Evolutionary conservation across 805 yeast species (phyloP).

Genomic region (Saccharomycopsis synnaedendra): DNA sequence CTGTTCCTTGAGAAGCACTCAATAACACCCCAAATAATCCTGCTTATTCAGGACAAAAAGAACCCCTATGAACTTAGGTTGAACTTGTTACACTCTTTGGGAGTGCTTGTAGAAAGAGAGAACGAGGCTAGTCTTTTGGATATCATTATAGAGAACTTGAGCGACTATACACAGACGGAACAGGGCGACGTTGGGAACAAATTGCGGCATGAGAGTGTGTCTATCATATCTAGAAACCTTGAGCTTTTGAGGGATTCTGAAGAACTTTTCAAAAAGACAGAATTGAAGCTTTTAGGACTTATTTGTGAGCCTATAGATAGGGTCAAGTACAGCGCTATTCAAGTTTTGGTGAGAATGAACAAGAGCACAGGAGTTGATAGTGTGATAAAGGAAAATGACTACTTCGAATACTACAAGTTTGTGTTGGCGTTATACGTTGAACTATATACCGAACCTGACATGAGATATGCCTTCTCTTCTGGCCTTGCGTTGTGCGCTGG

Average conservation of each 20-base stretch:
- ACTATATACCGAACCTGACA: slow-evolving; percentile 18
- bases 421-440: slow-evolving; percentile 12
- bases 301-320: slow-evolving; percentile 54
- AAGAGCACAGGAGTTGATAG: slow-evolving; percentile 6
- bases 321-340: slow-evolving; percentile 31
- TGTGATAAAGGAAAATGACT: slow-evolving; percentile 1
- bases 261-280: slow-evolving; percentile 18
- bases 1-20: slow-evolving; percentile 9
- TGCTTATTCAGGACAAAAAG: slow-evolving; percentile 20
- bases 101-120: not conserved
- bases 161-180: slow-evolving; percentile 67
- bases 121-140: too few relatives aligned
- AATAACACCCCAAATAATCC: slow-evolving; percentile 21
- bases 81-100: slow-evolving; percentile 2
- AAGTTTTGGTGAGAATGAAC: slow-evolving; percentile 23
- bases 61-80: slow-evolving; percentile 23
- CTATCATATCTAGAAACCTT: slow-evolving; percentile 25
- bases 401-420: slow-evolving; percentile 9
- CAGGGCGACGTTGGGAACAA: slow-evolving; percentile 91
- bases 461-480: slow-evolving; percentile 34
- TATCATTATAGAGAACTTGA: slow-evolving; percentile 31
- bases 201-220: slow-evolving; percentile 43
- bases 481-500: slow-evolving; percentile 48
- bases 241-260: slow-evolving; percentile 9
- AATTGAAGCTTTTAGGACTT: slow-evolving; percentile 36